Percentiles rank a stretch among this genome's conserved stretches.
These are phyloP conservation scores for Triticum urartu DNA, from an alignment of 176 grass and related monocot species.

Conservation along the genomic window DNA sequence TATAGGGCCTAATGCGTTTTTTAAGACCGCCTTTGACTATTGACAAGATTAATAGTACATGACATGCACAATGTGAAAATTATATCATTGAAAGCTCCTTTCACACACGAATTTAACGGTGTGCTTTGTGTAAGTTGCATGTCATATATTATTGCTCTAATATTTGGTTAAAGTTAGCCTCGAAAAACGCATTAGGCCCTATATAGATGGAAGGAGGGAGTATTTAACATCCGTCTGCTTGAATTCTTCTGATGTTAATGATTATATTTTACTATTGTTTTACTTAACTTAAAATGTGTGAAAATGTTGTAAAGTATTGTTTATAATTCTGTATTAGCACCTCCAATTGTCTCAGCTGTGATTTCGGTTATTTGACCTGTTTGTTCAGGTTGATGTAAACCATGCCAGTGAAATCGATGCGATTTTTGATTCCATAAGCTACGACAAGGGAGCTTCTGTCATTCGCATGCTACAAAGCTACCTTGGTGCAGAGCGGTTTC, in stretches of 20 bases:
- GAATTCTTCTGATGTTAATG: constrained; percentile 1
- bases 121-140: too few relatives aligned
- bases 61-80: too few relatives aligned
- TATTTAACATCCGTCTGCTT: not conserved
- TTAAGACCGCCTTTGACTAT: too few relatives aligned
- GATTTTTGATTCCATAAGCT: constrained; percentile 96
- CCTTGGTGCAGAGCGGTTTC: constrained; percentile 72
- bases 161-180: too few relatives aligned
- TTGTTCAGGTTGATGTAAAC: constrained; percentile 73
- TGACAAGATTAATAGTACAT: too few relatives aligned
- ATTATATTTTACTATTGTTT: constrained; percentile 3
- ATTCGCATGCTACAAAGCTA: constrained; percentile 94
- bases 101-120: too few relatives aligned
- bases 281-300: not conserved
- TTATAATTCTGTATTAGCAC: constrained; percentile 16
- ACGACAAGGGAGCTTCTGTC: constrained; percentile 79
- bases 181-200: too few relatives aligned
- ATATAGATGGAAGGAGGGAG: too few relatives aligned
- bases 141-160: too few relatives aligned
- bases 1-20: too few relatives aligned
- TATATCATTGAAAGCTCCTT: too few relatives aligned
- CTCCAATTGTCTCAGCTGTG: constrained; percentile 4
- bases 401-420: constrained; percentile 87
- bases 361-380: constrained; percentile 15
- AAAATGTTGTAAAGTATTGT: not conserved